These are phyloP conservation scores for Pseudopyricularia javanii DNA, from an alignment of 2,329 filamentous ascomycete genomes.

Conservation along the genomic window DNA sequence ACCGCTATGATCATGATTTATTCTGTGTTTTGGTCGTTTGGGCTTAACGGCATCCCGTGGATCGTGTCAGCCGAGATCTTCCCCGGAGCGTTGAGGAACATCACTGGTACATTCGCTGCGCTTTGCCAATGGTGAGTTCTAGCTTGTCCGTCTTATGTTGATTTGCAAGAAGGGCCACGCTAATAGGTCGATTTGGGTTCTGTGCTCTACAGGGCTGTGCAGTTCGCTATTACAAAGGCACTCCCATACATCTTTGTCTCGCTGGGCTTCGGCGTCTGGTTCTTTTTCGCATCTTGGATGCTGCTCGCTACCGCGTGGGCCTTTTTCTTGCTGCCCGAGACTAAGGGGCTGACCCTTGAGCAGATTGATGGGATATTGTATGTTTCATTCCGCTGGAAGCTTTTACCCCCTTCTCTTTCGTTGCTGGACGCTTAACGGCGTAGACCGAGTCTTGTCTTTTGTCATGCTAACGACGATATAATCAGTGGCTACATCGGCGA, in stretches of 20 bases:
- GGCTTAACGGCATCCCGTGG: slow-evolving; percentile 32
- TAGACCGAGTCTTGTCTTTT: neutral
- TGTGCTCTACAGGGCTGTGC: slow-evolving; percentile 14
- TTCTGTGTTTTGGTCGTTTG: slow-evolving; percentile 35
- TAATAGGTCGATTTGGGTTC: neutral
- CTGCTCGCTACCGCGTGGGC: slow-evolving; percentile 32
- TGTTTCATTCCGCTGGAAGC: neutral
- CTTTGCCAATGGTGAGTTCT: slow-evolving; percentile 21
- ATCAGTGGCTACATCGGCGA: neutral
- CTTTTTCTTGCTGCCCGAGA: slow-evolving; percentile 40
- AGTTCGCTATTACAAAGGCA: slow-evolving; percentile 29
- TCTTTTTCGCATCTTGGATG: slow-evolving; percentile 43
- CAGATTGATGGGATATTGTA: slow-evolving; percentile 28
- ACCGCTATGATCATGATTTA: slow-evolving; percentile 44
- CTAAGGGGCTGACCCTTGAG: slow-evolving; percentile 40
- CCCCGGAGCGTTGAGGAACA: slow-evolving; percentile 26
- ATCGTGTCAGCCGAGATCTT: slow-evolving; percentile 31
- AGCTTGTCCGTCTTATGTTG: neutral
- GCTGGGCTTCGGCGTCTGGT: slow-evolving; percentile 37
- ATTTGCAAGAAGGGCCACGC: neutral
- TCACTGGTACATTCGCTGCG: slow-evolving; percentile 27
- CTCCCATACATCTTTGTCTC: slow-evolving; percentile 30
- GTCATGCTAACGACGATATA: neutral
- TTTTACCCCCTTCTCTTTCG: neutral
- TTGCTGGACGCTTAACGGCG: neutral